Base-by-base conservation (phyloP, 1,284 basidiomycete genomes). In the Uromyces viciae-fabae region DNA sequence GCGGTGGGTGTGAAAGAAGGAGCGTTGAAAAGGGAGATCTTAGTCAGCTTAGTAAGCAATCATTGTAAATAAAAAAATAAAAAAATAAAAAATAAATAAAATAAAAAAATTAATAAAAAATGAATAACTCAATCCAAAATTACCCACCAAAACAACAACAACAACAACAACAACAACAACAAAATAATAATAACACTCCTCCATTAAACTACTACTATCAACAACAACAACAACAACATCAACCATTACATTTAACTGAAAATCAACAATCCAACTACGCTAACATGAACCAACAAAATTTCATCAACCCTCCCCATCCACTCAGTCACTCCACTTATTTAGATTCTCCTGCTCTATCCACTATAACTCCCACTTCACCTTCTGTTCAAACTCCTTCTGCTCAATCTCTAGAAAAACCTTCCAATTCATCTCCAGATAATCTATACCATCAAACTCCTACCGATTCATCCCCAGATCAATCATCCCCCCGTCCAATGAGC, bases 301-400 rank as follows among this genome's bases (percentile, higher is more conserved):
- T 66, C 14, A 66, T 19, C 62, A 17, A 68, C 40, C 36, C 49
- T 15, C 77, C 77, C 38, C 77, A 79, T 52, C 77, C 77, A 22
- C 77, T 79, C 58, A 79, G 77, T 58, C 49, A 79, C 42, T 38
- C 77, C 17, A 56, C 68, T 33, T 79, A 79, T 42, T 46, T 72
- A 54, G 49, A 79, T 28, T 79, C 77, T 19, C 77, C 77, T 43
- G 31, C 77, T 22, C 40, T 72, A 36, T 58, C 52, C 33, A 56
- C 66, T 25, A 42, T 54, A 11, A 79, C 66, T 36, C 64, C 56
- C 52, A 17, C 66, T 36, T 42, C 28, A 36, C 38, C 54, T 19
- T 40, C 36, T 43, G 66, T 71, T 31, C 66, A 31, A 28, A 66
- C 60, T n/a, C 40, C 62, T 33, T 68, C 75, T 0, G 43, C 75